A percentile compares a stretch with the other conserved stretches of the same genome.
These are phyloP conservation scores for Domatiomyces catenatus DNA, from an alignment of 2,329 filamentous ascomycete species.

Conservation along the genomic window DNA sequence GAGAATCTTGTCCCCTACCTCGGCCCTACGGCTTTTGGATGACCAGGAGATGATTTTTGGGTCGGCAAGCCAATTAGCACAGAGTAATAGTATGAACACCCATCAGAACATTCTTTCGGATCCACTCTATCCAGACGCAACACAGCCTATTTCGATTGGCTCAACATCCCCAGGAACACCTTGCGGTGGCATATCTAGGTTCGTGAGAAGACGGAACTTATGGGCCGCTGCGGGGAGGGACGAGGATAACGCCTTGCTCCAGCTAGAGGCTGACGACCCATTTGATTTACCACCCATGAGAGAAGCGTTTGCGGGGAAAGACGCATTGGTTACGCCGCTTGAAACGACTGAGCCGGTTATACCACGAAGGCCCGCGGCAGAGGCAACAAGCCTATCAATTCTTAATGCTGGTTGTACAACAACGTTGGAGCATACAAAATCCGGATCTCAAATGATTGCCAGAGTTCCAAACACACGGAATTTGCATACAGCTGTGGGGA, in stretches of 20 bases:
- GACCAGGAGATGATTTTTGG: conserved; percentile 70
- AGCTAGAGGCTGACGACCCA: conserved; percentile 47
- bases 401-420: background rate
- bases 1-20: conserved; percentile 49
- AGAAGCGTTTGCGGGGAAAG: conserved; percentile 15
- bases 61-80: conserved; percentile 66
- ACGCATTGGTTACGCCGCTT: conserved; percentile 8
- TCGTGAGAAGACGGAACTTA: conserved; percentile 31
- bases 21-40: conserved; percentile 50
- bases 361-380: background rate
- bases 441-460: background rate
- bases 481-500: background rate
- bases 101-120: conserved; percentile 33
- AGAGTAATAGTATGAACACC: conserved; percentile 49
- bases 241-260: conserved; percentile 46
- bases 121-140: conserved; percentile 8
- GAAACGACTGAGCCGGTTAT: background rate
- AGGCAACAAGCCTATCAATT: background rate
- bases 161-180: conserved; percentile 18
- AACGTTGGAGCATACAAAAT: background rate
- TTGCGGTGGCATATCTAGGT: conserved; percentile 19
- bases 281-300: conserved; percentile 28
- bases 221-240: conserved; percentile 61
- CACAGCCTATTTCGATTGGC: conserved; percentile 10
- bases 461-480: background rate